A percentile compares a stretch with the other conserved stretches of the same genome.
These are phyloP conservation scores for Jaenimonas drosophilae DNA, from an alignment of 208 protist species.

Conservation along the genomic window DNA sequence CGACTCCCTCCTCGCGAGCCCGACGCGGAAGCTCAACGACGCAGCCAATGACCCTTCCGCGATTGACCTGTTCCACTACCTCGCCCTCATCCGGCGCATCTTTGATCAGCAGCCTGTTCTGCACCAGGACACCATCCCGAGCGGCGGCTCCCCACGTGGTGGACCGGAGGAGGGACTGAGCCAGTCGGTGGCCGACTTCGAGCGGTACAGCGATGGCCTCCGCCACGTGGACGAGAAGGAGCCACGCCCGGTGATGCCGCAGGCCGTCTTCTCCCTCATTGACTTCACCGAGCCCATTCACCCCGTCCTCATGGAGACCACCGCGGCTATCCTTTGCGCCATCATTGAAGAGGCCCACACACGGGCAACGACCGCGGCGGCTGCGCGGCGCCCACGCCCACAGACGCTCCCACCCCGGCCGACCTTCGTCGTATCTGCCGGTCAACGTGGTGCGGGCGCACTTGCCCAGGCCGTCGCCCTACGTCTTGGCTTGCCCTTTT, in stretches of 20 bases:
- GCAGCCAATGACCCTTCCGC: too few species aligned
- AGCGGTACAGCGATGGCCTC: neutral
- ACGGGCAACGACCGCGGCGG: neutral
- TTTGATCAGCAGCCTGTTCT: conserved; percentile 5
- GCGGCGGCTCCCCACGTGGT: neutral
- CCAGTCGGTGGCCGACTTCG: conserved; percentile 4
- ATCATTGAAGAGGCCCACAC: neutral
- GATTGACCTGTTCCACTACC: neutral
- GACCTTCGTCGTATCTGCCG: conserved; percentile 15
- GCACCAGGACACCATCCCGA: neutral
- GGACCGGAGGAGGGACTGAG: conserved; percentile 2
- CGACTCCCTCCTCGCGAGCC: too few species aligned
- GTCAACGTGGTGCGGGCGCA: conserved; percentile 12
- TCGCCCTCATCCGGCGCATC: neutral
- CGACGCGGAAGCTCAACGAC: too few species aligned
- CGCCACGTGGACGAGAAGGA: conserved; percentile 4
- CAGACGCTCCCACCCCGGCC: conserved; percentile 5
- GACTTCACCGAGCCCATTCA: conserved; percentile 12
- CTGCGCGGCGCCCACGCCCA: neutral
- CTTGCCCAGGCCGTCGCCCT: conserved; percentile 14
- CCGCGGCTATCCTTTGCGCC: conserved; percentile 6
- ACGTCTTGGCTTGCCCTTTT: conserved; percentile 11
- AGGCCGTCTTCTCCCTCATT: conserved; percentile 6
- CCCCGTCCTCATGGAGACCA: conserved; percentile 6
- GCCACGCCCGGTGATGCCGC: conserved; percentile 3